A percentile compares a stretch with the other conserved stretches of the same genome.
Evolutionary conservation across 192 early-diverging fungal genomes (phyloP).

Genomic region (Pilaira anomala): DNA sequence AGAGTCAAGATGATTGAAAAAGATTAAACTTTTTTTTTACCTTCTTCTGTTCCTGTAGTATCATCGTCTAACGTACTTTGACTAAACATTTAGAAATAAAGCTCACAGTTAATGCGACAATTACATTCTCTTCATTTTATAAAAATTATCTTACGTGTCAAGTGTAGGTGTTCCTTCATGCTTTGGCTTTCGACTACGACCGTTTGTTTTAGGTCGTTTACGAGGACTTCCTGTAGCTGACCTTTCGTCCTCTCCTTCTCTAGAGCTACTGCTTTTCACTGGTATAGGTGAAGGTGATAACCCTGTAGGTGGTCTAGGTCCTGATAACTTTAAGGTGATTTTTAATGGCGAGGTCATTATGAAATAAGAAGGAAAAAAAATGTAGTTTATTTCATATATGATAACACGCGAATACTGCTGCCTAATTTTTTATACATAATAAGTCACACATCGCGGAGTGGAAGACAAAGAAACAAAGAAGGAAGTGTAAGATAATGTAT

Average conservation of each 20-base stretch:
- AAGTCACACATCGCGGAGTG: too few species aligned
- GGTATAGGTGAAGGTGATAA: conserved; percentile 1
- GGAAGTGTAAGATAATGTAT: too few species aligned
- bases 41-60: conserved; percentile 11
- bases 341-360: not conserved
- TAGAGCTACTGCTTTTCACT: not conserved
- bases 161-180: conserved; percentile 5
- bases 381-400: too few species aligned
- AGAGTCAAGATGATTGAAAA: not conserved
- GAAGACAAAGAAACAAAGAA: too few species aligned
- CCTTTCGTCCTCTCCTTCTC: not conserved
- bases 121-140: not conserved
- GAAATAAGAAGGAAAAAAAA: not conserved
- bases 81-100: not conserved
- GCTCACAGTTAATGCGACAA: not conserved
- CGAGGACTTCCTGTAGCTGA: not conserved
- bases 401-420: too few species aligned
- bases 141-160: not conserved
- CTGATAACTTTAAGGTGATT: not conserved
- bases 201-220: not conserved
- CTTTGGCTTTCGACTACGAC: conserved; percentile 14
- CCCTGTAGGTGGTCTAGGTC: not conserved
- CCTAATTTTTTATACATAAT: too few species aligned
- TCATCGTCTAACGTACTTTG: conserved; percentile 6
- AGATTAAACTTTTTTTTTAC: not conserved